Conservation (phyloP, 2,329 filamentous ascomycete genomes). For the Lachnellula suecica region DNA sequence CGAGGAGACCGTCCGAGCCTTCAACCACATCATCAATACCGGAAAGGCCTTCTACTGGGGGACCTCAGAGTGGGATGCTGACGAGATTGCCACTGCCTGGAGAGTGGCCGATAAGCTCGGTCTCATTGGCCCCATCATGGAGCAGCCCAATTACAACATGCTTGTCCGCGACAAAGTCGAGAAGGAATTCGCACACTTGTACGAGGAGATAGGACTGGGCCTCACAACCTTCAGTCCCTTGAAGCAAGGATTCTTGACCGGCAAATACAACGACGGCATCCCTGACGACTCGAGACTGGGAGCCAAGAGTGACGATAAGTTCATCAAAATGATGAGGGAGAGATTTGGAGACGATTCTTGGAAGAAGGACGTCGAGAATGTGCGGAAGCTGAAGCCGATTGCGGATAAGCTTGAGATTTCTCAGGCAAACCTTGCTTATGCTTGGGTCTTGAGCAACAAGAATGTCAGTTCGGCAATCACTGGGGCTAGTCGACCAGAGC, state of each 20-base stretch:
- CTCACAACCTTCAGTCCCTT: constrained; percentile 64
- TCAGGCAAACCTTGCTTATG: constrained; percentile 51
- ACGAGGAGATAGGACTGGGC: constrained; percentile 58
- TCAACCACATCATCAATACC: constrained; percentile 67
- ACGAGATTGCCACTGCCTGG: constrained; percentile 64
- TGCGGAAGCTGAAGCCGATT: constrained; percentile 59
- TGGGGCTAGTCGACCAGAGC: constrained; percentile 55
- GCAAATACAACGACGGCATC: constrained; percentile 66
- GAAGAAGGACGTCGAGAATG: constrained; percentile 56
- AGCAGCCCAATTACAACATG: constrained; percentile 68
- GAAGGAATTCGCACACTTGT: constrained; percentile 59
- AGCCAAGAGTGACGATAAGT: constrained; percentile 48
- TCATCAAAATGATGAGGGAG: constrained; percentile 42
- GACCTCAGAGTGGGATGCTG: constrained; percentile 66
- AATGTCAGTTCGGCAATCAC: constrained; percentile 62
- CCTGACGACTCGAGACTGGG: constrained; percentile 59
- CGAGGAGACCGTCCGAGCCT: constrained; percentile 68
- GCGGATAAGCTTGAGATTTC: constrained; percentile 62
- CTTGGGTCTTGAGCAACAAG: constrained; percentile 62
- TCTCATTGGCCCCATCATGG: constrained; percentile 62
- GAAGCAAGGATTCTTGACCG: constrained; percentile 59
- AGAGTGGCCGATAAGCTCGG: constrained; percentile 58
- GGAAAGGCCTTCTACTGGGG: constrained; percentile 73
- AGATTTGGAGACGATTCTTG: constrained; percentile 48
- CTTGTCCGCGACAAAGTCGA: constrained; percentile 62